Evolutionary conservation across 768 basidiomycete species (phyloP), one percentile per base, ranked within the genome.

Genomic region (Tylopilus subfusipes): DNA sequence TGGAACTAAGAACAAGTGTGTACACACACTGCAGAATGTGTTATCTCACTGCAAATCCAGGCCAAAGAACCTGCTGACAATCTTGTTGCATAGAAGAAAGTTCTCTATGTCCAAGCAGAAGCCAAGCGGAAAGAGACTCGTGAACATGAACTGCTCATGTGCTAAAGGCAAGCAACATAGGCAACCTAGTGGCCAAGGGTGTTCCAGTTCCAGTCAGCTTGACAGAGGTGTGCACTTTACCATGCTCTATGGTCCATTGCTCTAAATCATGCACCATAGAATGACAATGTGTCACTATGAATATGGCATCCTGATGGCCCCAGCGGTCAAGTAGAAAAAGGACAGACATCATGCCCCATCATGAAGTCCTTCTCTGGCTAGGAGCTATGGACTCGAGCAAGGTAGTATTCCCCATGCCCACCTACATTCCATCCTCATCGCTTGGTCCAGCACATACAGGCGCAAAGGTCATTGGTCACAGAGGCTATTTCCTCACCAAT

Each of bases 321-420:
- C 24, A 77, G 82, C 54, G 85, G 75, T 27, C 84, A 91, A 60
- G 88, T 86, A 22, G 82, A 86, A 61, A 80, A 62, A 83, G 81
- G 68, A 74, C 78, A 4, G 86, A 82, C 46, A 93, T 98, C 66
- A 80, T 98, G 74, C 86, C 96, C n/a, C 97, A 99, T 70, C 95
- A 99, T 64, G 97, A 99, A 75, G 93, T 98, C 24, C 81, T 99
- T 44, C 82, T 93, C 44, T 82, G 93, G 40, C 76, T 99, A 27
- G 97, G 97, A 65, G 94, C 93, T 21, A 94, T 96, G 82, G 97
- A 98, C 84, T 97, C 43, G 97, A 99, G 70, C 82, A 97, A 70
- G 97, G 93, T 87, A 56, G 24, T 34, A 13, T 22, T 33, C 4
- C 39, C 29, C n/a, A 19, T 46, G 7, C 7, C 42, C 21, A 16